These are phyloP conservation scores for Lipomyces yarrowii DNA, from an alignment of 1,139 yeast species.

Conservation along the genomic window DNA sequence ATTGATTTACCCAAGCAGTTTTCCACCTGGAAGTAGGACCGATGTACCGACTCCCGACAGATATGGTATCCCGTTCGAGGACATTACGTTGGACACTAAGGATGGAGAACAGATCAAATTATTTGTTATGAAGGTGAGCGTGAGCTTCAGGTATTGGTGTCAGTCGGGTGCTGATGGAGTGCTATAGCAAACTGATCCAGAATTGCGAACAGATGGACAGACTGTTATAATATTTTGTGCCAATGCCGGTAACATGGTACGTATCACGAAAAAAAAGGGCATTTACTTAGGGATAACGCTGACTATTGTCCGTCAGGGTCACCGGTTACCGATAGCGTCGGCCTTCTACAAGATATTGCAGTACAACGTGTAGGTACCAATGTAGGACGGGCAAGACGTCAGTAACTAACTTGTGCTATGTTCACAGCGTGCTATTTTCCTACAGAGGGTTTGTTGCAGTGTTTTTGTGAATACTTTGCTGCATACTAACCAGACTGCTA, in stretches of 20 bases:
- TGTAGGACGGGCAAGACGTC: neutral
- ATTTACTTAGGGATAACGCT: neutral
- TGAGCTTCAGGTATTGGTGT: neutral
- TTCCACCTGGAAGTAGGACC: constrained; percentile 72
- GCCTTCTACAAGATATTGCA: constrained; percentile 65
- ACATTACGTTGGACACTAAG: constrained; percentile 59
- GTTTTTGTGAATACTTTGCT: neutral
- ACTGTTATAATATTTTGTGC: constrained; percentile 84
- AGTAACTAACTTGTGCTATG: neutral
- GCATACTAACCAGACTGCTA: neutral
- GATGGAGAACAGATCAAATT: constrained; percentile 65
- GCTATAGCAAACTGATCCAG: constrained; percentile 19
- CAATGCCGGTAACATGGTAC: constrained; percentile 85
- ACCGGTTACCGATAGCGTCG: constrained; percentile 80
- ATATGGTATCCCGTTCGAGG: constrained; percentile 70
- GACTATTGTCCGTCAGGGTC: constrained; percentile 53
- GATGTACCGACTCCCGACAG: constrained; percentile 78
- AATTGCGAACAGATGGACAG: constrained; percentile 37
- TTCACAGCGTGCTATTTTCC: constrained; percentile 61
- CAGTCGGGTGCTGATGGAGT: neutral
- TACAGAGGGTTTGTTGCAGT: constrained; percentile 63
- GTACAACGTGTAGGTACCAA: constrained; percentile 58
- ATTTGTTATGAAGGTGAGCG: constrained; percentile 44
- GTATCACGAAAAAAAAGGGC: neutral
- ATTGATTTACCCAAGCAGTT: constrained; percentile 78